Percentiles rank a stretch among this genome's conserved stretches.
phyloP scores from a whole-genome alignment of 1,139 yeast species.

The Diutina pseudorugosa region DNA sequence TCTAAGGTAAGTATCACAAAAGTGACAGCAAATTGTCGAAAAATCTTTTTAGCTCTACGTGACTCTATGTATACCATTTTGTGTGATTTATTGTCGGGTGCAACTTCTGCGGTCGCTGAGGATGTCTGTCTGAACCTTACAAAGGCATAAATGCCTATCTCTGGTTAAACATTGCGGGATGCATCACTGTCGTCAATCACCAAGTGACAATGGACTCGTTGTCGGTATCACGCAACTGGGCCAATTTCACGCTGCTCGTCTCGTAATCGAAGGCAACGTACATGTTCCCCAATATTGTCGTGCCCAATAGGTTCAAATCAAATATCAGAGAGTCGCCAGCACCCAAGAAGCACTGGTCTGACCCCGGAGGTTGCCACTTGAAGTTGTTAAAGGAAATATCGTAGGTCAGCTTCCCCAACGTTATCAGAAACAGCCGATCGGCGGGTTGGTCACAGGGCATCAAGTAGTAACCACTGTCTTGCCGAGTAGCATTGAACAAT shows the following conservation, averaged over 20 bases:
- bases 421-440: slow-evolving; percentile 2
- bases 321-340: not conserved
- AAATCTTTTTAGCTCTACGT: too few relatives aligned
- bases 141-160: not conserved
- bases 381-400: slow-evolving; percentile 8
- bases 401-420: slow-evolving; percentile 6
- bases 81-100: too few relatives aligned
- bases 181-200: not conserved
- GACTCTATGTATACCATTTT: too few relatives aligned
- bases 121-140: not conserved
- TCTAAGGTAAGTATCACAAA: too few relatives aligned
- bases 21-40: too few relatives aligned
- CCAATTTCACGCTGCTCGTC: not conserved
- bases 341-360: not conserved
- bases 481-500: not conserved
- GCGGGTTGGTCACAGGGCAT: slow-evolving; percentile 6
- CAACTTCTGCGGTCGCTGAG: too few relatives aligned
- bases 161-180: not conserved
- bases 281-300: not conserved
- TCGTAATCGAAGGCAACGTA: not conserved
- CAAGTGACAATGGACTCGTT: not conserved
- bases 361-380: not conserved
- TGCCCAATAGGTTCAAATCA: not conserved
- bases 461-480: not conserved
- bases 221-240: not conserved